Conservation (phyloP, 2,329 filamentous ascomycete genomes). For the Curvularia lunata region DNA sequence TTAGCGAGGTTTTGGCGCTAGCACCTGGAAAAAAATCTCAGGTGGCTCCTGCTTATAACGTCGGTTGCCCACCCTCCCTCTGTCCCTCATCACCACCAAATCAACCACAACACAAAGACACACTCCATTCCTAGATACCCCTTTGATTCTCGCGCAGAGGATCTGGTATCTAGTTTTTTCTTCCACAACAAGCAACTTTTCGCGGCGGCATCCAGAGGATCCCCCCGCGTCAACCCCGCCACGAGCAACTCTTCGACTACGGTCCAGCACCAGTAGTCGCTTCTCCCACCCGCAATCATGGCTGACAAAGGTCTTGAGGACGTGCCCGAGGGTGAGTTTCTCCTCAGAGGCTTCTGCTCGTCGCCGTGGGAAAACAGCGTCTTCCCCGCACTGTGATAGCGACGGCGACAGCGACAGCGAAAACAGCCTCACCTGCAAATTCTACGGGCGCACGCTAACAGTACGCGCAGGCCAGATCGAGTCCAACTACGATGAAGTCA, state of each 20-base stretch:
- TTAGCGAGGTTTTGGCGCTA: constrained; percentile 22
- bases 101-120: constrained; percentile 33
- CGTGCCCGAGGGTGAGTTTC: constrained; percentile 84
- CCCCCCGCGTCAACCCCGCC: constrained; percentile 50
- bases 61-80: constrained; percentile 28
- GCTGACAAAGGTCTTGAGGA: constrained; percentile 99
- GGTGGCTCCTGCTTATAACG: constrained; percentile 18
- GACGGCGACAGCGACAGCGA: constrained; percentile 16
- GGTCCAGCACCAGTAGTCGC: constrained; percentile 73
- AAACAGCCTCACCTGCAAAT: constrained; percentile 4
- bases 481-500: constrained; percentile 99
- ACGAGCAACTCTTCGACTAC: constrained; percentile 47
- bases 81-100: constrained; percentile 37
- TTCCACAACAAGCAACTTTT: constrained; percentile 34
- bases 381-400: constrained; percentile 21
- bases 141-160: constrained; percentile 54
- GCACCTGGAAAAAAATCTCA: constrained; percentile 23
- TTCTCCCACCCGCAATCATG: constrained; percentile 81
- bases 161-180: constrained; percentile 56
- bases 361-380: constrained; percentile 11
- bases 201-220: constrained; percentile 52
- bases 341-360: neutral
- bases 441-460: constrained; percentile 23
- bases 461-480: constrained; percentile 85
- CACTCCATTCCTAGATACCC: constrained; percentile 50